Base-by-base conservation (phyloP, 495 filamentous ascomycete genomes). In the Aspergillus campestris region DNA sequence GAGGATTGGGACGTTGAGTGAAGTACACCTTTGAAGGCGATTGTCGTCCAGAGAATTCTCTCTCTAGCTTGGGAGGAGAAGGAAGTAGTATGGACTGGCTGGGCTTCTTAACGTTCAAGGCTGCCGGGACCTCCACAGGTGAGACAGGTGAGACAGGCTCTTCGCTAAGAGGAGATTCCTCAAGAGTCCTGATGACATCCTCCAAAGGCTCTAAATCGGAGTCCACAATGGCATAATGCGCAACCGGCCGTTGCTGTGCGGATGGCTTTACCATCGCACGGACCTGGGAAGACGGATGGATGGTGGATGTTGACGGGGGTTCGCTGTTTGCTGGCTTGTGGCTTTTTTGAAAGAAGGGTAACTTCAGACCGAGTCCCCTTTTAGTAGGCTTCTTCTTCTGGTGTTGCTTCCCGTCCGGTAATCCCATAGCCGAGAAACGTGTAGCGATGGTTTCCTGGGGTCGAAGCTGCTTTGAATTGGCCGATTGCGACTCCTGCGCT, bases 141-240 rank as follows among this genome's bases (percentile, higher is more conserved):
- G 45, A 35, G 31, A 47, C 34, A 8, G 30, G 11, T 5, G 49
- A 42, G 24, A 67, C 69, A 24, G 18, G 18, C 18, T 66, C 63
- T 35, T 72, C 69, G 9, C 61, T 70, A 27, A 62, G 64, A 9
- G 69, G 70, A 3, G 70, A 72, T 28, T 67, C 57, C 39, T 81
- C 75, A 6, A 80, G 67, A 38, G 78, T 79, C 31, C 78, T 76
- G 39, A 89, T 69, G 12, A 90, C 77, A 32, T 80, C 75, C 38
- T 83, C 77, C 18, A 89, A 64, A 50, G 74, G 56, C 42, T 85
- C 83, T 3, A 81, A 81, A 49, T 91, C 86, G 3, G 78, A 70
- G 50, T 92, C 89, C 42, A 92, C 73, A 50, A 92, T 70, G 1
- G 88, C 86, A 62, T 96, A 96, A 55, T 94, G 89, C 3, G 89